phyloP scores from a whole-genome alignment of 2,329 filamentous ascomycete species.

The Blastomyces silverae region DNA sequence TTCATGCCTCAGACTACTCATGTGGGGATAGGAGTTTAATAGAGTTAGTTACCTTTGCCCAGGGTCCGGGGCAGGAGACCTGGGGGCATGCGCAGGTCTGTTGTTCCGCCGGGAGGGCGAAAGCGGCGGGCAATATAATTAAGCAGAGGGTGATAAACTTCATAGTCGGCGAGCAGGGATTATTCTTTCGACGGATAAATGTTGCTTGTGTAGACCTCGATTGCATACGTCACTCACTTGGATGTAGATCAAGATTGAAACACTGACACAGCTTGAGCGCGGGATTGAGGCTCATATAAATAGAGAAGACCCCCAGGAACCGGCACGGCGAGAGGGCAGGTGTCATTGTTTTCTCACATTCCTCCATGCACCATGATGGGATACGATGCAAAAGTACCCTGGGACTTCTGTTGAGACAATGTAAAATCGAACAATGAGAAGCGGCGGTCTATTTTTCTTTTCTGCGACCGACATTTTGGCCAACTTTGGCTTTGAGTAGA shows the following conservation, averaged over 20 bases:
- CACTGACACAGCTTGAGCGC: neutral
- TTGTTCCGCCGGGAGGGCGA: neutral
- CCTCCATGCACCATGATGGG: neutral
- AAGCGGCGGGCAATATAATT: neutral
- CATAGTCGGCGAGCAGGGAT: neutral
- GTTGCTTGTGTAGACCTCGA: neutral
- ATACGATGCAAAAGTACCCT: neutral
- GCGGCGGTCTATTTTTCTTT: neutral
- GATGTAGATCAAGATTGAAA: neutral
- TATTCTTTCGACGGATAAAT: neutral
- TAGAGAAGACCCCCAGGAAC: neutral
- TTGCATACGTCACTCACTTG: neutral
- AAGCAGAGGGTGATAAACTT: neutral
- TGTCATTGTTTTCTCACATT: neutral
- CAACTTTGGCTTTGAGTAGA: neutral
- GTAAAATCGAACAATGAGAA: neutral
- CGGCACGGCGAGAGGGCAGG: neutral
- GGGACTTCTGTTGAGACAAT: neutral
- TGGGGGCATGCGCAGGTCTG: neutral
- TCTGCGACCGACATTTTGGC: neutral
- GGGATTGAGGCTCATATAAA: neutral
- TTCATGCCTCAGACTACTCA: neutral
- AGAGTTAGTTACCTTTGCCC: neutral
- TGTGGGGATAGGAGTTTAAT: neutral
- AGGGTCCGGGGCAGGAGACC: neutral